These are phyloP conservation scores for Podospora australis DNA, from an alignment of 495 filamentous ascomycete species.

Conservation along the genomic window DNA sequence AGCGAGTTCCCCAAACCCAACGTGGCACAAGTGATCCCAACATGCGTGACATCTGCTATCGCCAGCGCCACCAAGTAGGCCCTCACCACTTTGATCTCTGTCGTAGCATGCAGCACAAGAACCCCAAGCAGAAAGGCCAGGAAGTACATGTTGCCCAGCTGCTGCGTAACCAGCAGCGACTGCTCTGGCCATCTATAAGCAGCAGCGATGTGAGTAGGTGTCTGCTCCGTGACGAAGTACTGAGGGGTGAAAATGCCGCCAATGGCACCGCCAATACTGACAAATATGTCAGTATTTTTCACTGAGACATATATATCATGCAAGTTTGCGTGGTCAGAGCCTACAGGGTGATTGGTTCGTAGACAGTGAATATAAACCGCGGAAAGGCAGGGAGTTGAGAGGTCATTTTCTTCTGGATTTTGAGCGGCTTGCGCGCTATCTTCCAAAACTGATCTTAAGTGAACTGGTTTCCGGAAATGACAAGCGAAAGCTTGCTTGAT, in stretches of 20 bases:
- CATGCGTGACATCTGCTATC: constrained; percentile 63
- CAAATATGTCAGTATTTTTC: neutral
- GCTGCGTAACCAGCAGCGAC: constrained; percentile 30
- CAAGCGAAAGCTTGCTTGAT: no score
- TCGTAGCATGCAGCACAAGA: constrained; percentile 54
- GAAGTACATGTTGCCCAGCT: constrained; percentile 63
- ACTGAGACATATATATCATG: no score
- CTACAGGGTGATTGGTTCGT: constrained; percentile 67
- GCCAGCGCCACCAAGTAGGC: constrained; percentile 61
- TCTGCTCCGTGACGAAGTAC: constrained; percentile 56
- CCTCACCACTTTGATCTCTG: constrained; percentile 56
- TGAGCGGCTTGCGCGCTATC: no score
- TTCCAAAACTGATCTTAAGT: no score
- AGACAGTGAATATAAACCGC: constrained; percentile 49
- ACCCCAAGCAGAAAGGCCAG: constrained; percentile 58
- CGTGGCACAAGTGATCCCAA: constrained; percentile 54
- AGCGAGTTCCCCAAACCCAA: constrained; percentile 50
- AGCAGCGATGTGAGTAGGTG: constrained; percentile 23
- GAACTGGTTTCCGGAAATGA: no score
- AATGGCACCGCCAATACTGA: constrained; percentile 47
- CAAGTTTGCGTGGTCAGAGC: constrained; percentile 11
- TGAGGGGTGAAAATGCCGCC: constrained; percentile 48
- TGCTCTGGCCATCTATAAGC: constrained; percentile 22
- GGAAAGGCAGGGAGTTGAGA: constrained; percentile 46
- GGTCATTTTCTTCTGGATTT: no score